phyloP scores from a whole-genome alignment of 1,284 basidiomycete genomes.

The Ustilago lituana region DNA sequence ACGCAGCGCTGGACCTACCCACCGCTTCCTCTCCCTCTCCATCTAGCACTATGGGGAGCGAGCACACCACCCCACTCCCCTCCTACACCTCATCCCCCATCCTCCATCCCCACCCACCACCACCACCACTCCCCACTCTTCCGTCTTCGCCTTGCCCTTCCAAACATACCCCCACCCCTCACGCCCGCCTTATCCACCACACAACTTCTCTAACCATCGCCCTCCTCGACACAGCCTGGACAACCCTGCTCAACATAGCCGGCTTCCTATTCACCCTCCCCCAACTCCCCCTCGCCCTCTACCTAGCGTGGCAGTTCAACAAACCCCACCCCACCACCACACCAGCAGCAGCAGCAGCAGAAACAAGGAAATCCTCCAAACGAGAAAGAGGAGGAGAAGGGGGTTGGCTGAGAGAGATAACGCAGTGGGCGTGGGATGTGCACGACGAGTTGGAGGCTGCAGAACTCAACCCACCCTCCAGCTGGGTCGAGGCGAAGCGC shows the following conservation, averaged over 20 bases:
- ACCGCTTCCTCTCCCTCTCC: neutral
- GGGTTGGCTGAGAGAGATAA: neutral
- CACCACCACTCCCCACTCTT: neutral
- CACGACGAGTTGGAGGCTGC: conserved; percentile 36
- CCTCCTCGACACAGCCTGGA: neutral
- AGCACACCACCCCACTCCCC: neutral
- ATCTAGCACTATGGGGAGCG: no score
- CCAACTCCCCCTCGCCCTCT: conserved; percentile 14
- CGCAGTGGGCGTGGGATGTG: conserved; percentile 25
- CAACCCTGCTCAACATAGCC: conserved; percentile 3
- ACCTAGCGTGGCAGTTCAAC: conserved; percentile 1
- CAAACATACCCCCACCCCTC: no score
- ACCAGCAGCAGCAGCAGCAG: neutral
- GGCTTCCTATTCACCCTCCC: conserved; percentile 2
- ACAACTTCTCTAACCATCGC: no score
- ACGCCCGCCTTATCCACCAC: no score
- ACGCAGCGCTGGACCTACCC: neutral
- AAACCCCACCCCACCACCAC: neutral
- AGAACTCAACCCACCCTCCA: conserved; percentile 18
- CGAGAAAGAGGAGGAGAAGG: neutral
- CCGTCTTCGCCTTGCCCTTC: neutral
- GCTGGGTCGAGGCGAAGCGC: no score
- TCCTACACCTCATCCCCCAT: conserved; percentile 13
- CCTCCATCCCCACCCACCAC: neutral
- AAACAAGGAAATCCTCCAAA: neutral